phyloP scores from a whole-genome alignment of 306 rosid genomes.

The Trifolium pratense region DNA sequence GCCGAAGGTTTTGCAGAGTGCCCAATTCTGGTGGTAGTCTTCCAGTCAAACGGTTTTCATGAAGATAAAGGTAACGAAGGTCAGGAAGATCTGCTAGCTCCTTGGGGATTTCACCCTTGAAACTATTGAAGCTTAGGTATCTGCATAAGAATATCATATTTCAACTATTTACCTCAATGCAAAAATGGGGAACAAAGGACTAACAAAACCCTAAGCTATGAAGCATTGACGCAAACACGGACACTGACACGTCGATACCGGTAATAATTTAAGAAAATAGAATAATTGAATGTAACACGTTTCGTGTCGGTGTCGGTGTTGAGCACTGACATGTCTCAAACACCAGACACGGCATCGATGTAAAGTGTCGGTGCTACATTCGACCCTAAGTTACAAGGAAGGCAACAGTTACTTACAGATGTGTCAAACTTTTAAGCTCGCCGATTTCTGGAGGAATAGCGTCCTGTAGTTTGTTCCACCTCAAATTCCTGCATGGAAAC shows the following conservation, averaged over 20 bases:
- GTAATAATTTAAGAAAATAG: too few relatives aligned
- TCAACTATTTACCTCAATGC: constrained; percentile 8
- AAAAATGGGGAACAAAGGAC: constrained; percentile 6
- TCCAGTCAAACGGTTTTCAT: constrained; percentile 86
- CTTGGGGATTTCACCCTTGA: constrained; percentile 95
- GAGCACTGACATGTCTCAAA: too few relatives aligned
- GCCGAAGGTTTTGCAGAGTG: constrained; percentile 88
- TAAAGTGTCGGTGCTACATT: too few relatives aligned
- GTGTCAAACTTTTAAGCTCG: constrained; percentile 92
- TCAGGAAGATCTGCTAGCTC: constrained; percentile 92
- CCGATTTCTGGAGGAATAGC: constrained; percentile 96
- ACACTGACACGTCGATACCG: too few relatives aligned
- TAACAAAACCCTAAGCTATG: background rate
- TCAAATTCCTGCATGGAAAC: constrained; percentile 71
- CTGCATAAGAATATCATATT: constrained; percentile 47
- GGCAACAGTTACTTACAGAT: constrained; percentile 70
- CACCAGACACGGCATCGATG: too few relatives aligned
- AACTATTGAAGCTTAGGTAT: constrained; percentile 92
- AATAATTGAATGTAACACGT: too few relatives aligned
- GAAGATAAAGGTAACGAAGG: constrained; percentile 93
- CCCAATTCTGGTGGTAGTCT: constrained; percentile 93
- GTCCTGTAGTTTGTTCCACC: constrained; percentile 99
- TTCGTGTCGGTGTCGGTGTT: too few relatives aligned
- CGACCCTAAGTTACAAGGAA: background rate
- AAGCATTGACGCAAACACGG: too few relatives aligned